phyloP scores from a whole-genome alignment of 768 basidiomycete genomes.

The Phaeotremella skinneri region DNA sequence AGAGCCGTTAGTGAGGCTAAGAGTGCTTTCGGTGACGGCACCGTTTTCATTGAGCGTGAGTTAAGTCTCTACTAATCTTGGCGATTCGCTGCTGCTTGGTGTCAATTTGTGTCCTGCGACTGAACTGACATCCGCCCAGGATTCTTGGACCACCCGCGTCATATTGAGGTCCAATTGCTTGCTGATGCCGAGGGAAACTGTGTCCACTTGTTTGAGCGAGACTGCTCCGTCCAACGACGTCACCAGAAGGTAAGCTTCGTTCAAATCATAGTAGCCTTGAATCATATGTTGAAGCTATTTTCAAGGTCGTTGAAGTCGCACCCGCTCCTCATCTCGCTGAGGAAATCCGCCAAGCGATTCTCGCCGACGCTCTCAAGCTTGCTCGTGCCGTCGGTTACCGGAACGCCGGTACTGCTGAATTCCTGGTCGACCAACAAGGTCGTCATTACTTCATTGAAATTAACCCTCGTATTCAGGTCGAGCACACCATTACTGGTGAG shows the following conservation, averaged over 20 bases:
- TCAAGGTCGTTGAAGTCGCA: conserved; percentile 86
- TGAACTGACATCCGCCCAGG: conserved; percentile 16
- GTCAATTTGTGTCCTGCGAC: conserved; percentile 5
- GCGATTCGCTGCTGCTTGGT: conserved; percentile 53
- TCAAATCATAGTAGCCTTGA: too few relatives aligned
- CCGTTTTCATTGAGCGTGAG: conserved; percentile 92
- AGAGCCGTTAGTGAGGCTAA: conserved; percentile 93
- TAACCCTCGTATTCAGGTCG: conserved; percentile 98
- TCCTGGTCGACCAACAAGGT: conserved; percentile 93
- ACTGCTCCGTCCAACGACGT: conserved; percentile 95
- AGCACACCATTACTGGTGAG: conserved; percentile 95
- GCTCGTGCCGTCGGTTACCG: conserved; percentile 90
- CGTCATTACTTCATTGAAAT: conserved; percentile 99
- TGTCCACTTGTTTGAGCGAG: conserved; percentile 97
- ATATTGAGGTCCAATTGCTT: conserved; percentile 95
- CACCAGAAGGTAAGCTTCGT: conserved; percentile 70
- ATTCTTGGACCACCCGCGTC: conserved; percentile 82
- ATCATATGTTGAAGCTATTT: not conserved
- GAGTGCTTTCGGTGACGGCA: conserved; percentile 95
- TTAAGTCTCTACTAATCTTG: conserved; percentile 1
- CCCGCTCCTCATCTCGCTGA: conserved; percentile 93
- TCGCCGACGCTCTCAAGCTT: conserved; percentile 87
- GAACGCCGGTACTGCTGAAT: conserved; percentile 97
- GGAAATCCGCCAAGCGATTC: conserved; percentile 81
- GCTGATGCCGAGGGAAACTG: conserved; percentile 90